These are phyloP conservation scores for Galerina marginata DNA, from an alignment of 768 basidiomycete genomes.

Conservation along the genomic window DNA sequence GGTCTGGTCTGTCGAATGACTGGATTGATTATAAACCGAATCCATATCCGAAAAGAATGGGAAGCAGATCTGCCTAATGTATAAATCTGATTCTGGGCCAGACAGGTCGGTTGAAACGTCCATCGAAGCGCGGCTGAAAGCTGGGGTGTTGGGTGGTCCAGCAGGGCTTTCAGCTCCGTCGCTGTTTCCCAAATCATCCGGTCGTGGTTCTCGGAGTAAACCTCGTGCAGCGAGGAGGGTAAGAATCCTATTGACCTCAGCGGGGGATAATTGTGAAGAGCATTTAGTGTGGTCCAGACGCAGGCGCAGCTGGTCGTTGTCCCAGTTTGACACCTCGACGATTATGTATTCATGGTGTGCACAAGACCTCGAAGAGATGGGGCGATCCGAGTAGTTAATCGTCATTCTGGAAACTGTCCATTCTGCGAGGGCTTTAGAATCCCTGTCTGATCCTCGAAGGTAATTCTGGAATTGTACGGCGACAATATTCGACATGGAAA, in stretches of 20 bases:
- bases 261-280: neutral
- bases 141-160: too few relatives aligned
- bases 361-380: neutral
- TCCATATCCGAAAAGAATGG: too few relatives aligned
- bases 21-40: too few relatives aligned
- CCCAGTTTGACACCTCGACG: neutral
- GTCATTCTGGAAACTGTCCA: neutral
- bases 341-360: neutral
- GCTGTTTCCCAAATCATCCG: neutral
- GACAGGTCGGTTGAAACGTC: too few relatives aligned
- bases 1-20: too few relatives aligned
- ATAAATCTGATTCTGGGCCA: too few relatives aligned
- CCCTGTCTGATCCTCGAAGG: neutral
- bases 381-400: neutral
- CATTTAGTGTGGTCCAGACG: neutral
- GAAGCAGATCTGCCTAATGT: too few relatives aligned
- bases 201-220: neutral
- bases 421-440: neutral
- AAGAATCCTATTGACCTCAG: neutral
- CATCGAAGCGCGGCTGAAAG: too few relatives aligned
- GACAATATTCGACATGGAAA: neutral
- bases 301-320: neutral
- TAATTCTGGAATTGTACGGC: neutral
- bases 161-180: too few relatives aligned
- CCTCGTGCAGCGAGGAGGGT: too few relatives aligned